These are phyloP conservation scores for Tricholoma hemisulphureum DNA, from an alignment of 768 basidiomycete species.

Conservation along the genomic window DNA sequence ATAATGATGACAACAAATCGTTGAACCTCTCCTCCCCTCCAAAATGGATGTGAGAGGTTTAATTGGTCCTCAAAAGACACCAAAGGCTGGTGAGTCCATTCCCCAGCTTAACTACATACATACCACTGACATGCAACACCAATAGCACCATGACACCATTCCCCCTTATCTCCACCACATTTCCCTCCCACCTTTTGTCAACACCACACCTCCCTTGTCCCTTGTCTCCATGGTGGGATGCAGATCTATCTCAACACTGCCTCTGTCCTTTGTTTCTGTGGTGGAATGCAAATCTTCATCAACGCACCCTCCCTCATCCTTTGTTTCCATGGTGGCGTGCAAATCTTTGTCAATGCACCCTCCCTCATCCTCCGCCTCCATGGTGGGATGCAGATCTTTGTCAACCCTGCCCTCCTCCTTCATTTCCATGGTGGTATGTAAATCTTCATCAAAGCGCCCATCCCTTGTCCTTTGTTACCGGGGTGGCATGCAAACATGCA, in stretches of 20 bases:
- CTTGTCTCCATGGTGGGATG: not conserved
- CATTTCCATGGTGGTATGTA: too few relatives aligned
- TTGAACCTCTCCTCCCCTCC: too few relatives aligned
- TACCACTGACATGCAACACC: not conserved
- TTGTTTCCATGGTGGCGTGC: too few relatives aligned
- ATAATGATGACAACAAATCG: too few relatives aligned
- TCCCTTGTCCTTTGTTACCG: not conserved
- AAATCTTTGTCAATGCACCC: not conserved
- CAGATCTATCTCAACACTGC: not conserved
- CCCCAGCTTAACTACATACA: not conserved
- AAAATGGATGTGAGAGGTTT: too few relatives aligned
- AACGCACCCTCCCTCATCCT: not conserved
- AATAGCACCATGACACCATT: conserved; percentile 10
- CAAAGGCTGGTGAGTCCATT: not conserved
- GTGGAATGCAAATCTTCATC: not conserved
- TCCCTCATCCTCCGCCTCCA: not conserved
- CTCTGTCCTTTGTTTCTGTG: not conserved
- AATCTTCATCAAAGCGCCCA: not conserved
- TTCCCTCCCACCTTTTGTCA: not conserved
- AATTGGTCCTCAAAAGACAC: not conserved
- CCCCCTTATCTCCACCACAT: not conserved
- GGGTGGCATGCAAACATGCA: not conserved
- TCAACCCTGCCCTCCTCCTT: not conserved
- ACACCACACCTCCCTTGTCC: not conserved
- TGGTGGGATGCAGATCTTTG: not conserved